phyloP scores from a whole-genome alignment of 148 eudicot species.

The Vaccinium darrowii region DNA sequence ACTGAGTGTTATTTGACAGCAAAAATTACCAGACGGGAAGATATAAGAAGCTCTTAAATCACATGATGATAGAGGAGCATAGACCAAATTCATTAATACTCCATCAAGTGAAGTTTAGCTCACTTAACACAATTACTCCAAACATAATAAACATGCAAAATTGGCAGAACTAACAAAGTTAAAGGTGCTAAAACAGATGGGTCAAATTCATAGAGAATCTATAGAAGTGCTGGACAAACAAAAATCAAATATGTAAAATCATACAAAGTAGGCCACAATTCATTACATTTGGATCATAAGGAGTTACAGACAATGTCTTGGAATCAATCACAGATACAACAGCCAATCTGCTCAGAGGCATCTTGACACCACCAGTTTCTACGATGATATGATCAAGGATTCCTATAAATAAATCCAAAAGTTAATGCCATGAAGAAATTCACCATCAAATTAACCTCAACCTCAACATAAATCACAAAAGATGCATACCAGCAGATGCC shows the following conservation, averaged over 20 bases:
- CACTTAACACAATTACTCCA: not conserved
- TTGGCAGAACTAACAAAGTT: not conserved
- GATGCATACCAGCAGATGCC: conserved; percentile 64
- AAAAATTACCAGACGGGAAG: not conserved
- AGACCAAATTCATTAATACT: not conserved
- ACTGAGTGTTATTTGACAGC: not conserved
- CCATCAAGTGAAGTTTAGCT: not conserved
- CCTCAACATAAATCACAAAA: not conserved
- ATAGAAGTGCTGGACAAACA: not conserved
- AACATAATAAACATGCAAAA: not conserved
- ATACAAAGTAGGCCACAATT: not conserved
- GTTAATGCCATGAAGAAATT: conserved; percentile 1
- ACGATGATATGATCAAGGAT: conserved; percentile 96
- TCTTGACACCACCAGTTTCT: conserved; percentile 76
- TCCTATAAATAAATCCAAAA: conserved; percentile 44
- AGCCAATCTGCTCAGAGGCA: conserved; percentile 69
- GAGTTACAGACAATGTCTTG: conserved; percentile 74
- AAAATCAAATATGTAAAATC: not conserved
- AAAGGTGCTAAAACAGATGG: not conserved
- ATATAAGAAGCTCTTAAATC: not conserved
- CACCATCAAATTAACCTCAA: not conserved
- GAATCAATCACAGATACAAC: conserved; percentile 80
- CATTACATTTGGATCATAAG: conserved; percentile 81
- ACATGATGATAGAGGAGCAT: not conserved
- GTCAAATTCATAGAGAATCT: not conserved